Evolutionary conservation across 106 monocot species (phyloP).

Genomic region (Platanthera guangdongensis): DNA sequence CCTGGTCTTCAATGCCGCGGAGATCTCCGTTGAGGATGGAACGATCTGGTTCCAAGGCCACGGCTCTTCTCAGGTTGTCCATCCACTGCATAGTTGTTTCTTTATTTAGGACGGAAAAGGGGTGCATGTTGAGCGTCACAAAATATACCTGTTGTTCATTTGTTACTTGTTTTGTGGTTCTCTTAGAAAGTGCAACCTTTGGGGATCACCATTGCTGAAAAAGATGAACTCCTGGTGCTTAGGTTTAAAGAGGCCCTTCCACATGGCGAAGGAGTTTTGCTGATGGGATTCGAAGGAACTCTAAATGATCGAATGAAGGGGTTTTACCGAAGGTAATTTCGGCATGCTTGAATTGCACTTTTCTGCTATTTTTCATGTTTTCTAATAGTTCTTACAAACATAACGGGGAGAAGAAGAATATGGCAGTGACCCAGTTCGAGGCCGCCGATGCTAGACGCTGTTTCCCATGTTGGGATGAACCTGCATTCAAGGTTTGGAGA

Average conservation of each 20-base stretch:
- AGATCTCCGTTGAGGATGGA: conserved; percentile 36
- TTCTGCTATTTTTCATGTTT: not conserved
- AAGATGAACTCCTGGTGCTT: conserved; percentile 77
- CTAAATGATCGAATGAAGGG: conserved; percentile 91
- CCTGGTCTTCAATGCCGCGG: conserved; percentile 84
- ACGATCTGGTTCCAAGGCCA: conserved; percentile 38
- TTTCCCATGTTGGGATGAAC: conserved; percentile 99
- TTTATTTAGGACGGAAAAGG: not conserved
- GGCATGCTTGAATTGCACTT: not conserved
- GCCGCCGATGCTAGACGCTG: conserved; percentile 86
- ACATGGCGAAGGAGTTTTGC: conserved; percentile 42
- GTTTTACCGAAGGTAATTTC: conserved; percentile 70
- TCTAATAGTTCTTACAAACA: conserved; percentile 51
- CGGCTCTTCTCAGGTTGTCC: conserved; percentile 8
- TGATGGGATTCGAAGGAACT: conserved; percentile 53
- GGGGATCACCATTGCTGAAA: conserved; percentile 31
- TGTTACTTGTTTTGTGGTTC: not conserved
- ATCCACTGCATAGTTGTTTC: not conserved
- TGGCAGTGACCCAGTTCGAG: conserved; percentile 95
- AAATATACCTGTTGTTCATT: not conserved
- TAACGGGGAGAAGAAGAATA: conserved; percentile 69
- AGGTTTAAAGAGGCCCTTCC: conserved; percentile 48
- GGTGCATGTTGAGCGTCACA: not conserved
- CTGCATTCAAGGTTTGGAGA: conserved; percentile 63
- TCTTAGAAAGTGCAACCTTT: conserved; percentile 40